These are phyloP conservation scores for Cucumis cinereus DNA, from an alignment of 306 rosid genomes.

Conservation along the genomic window DNA sequence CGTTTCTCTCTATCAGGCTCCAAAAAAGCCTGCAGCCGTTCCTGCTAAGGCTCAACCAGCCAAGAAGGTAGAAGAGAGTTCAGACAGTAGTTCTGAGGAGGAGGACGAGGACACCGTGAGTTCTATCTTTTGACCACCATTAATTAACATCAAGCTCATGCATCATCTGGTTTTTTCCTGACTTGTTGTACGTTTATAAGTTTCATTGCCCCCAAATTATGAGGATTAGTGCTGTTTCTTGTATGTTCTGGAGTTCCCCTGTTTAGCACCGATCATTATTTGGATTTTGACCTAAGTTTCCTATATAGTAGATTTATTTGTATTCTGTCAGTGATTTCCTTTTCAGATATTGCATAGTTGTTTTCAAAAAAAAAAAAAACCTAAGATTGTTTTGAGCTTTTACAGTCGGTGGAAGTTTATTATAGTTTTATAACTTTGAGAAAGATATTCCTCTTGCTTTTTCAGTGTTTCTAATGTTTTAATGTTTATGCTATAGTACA, in stretches of 20 bases:
- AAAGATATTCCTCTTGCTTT: neutral
- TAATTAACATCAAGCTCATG: neutral
- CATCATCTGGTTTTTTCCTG: neutral
- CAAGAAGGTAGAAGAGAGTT: constrained; percentile 16
- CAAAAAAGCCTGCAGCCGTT: constrained; percentile 8
- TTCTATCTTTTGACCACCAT: neutral
- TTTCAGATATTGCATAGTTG: neutral
- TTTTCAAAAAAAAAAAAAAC: neutral
- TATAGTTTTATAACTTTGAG: neutral
- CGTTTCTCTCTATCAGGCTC: constrained; percentile 4
- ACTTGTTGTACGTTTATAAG: neutral
- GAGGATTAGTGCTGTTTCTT: neutral
- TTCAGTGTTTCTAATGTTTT: neutral
- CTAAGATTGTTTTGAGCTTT: neutral
- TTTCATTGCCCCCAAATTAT: neutral
- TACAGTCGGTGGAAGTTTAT: neutral
- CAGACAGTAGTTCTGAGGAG: constrained; percentile 8
- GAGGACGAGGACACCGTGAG: neutral
- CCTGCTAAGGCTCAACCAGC: constrained; percentile 12
- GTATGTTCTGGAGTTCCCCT: neutral
- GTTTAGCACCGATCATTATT: neutral
- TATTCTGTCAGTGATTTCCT: neutral
- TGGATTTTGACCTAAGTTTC: too few species aligned
- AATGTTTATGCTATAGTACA: neutral
- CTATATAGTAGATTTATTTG: neutral